These are phyloP conservation scores for Tuber microsphaerosporum DNA, from an alignment of 495 filamentous ascomycete species.

Conservation along the genomic window DNA sequence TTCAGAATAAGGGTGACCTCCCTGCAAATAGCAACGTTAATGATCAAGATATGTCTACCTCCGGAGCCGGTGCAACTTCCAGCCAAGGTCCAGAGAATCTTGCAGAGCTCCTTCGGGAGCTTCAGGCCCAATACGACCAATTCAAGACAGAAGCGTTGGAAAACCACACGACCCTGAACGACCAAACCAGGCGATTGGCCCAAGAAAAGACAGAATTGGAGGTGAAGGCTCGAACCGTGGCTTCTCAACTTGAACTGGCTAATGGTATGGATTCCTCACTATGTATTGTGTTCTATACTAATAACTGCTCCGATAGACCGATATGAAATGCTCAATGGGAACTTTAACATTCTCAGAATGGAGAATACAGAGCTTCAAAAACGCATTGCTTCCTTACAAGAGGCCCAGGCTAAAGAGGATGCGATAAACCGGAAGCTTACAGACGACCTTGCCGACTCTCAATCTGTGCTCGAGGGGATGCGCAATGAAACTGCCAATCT, in stretches of 20 bases:
- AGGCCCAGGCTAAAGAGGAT: conserved; percentile 81
- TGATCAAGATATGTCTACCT: conserved; percentile 23
- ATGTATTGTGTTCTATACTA: conserved; percentile 7
- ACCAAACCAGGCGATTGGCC: conserved; percentile 76
- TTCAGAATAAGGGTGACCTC: conserved; percentile 65
- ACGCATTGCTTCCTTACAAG: conserved; percentile 63
- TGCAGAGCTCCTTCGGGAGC: conserved; percentile 65
- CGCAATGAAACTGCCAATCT: conserved; percentile 85
- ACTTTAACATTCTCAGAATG: conserved; percentile 69
- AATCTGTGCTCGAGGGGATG: conserved; percentile 72
- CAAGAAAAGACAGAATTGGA: conserved; percentile 73
- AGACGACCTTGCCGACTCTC: conserved; percentile 84
- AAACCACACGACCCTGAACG: conserved; percentile 70
- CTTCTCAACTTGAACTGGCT: conserved; percentile 71
- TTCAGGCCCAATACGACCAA: conserved; percentile 82
- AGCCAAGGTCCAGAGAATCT: conserved; percentile 46
- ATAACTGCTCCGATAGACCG: conserved; percentile 50
- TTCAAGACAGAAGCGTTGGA: conserved; percentile 76
- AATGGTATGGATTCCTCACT: conserved; percentile 39
- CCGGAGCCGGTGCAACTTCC: conserved; percentile 44
- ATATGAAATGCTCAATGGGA: conserved; percentile 82
- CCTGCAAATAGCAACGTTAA: conserved; percentile 39
- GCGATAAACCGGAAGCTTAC: conserved; percentile 80
- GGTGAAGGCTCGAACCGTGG: conserved; percentile 66
- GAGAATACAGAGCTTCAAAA: conserved; percentile 82